phyloP scores from a whole-genome alignment of 306 rosid genomes.

The Medicago lupulina region DNA sequence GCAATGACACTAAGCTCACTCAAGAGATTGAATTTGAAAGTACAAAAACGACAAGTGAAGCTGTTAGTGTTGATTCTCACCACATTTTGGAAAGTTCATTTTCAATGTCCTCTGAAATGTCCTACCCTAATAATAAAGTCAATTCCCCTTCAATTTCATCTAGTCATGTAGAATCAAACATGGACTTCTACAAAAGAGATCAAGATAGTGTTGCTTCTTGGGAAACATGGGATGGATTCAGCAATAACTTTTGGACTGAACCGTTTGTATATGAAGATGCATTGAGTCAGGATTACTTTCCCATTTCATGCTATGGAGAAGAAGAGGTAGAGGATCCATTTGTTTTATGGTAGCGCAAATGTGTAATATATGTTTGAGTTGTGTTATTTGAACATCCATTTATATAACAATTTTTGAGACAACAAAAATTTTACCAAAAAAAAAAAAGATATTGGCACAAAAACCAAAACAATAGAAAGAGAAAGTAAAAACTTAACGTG shows the following conservation, averaged over 20 bases:
- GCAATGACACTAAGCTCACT: background rate
- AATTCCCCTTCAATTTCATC: conserved; percentile 35
- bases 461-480: too few relatives aligned
- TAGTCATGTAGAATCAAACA: conserved; percentile 15
- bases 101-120: conserved; percentile 25
- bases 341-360: conserved; percentile 32
- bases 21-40: too few relatives aligned
- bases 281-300: conserved; percentile 11
- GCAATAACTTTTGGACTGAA: conserved; percentile 62
- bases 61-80: conserved; percentile 1
- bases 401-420: too few relatives aligned
- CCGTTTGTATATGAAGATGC: conserved; percentile 58
- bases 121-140: background rate
- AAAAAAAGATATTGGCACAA: too few relatives aligned
- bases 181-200: conserved; percentile 22
- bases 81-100: conserved; percentile 51
- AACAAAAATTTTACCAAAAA: too few relatives aligned
- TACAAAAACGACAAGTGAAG: conserved; percentile 3
- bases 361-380: background rate
- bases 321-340: conserved; percentile 30
- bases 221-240: conserved; percentile 37
- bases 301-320: background rate
- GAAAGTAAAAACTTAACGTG: too few relatives aligned
- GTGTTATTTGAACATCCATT: too few relatives aligned
- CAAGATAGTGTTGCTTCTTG: conserved; percentile 21